Base-by-base conservation (phyloP, 1,284 basidiomycete genomes). In the Irpex sp. region DNA sequence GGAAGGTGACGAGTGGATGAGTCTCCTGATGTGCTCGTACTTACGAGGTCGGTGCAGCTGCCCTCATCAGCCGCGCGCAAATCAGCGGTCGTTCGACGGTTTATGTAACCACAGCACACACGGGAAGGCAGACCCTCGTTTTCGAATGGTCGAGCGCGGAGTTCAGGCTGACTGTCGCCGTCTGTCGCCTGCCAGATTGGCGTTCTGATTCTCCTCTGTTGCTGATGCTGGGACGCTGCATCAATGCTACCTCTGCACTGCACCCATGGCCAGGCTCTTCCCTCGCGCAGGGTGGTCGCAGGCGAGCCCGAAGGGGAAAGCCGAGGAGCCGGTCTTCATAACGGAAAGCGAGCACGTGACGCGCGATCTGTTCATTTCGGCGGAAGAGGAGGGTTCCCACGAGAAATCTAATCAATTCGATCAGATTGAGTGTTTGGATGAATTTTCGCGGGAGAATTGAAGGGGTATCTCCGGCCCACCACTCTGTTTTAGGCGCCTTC, bases 371-470 rank as follows among this genome's bases (percentile, higher is more conserved):
- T 36, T 36, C 54, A 56, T 36, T 31, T 36, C 54, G 34, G 55
- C 31, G 54, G 61, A 62, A 57, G 51, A 57, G 61, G 6, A 26
- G 5, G 19, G 26, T 47, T 68, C 69, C 49, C 70, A 69, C 68
- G 69, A 57, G 65, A 62, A 67, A 70, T 71, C 70, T 71, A 67
- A 70, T 71, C 69, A 66, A 37, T 61, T 65, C 57, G 64, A 69
- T 66, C 64, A 66, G 70, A 69, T 69, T 68, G 65, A 60, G 65
- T 69, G 65, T 63, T 60, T 59, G 63, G 63, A 63, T 36, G 61
- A 62, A 62, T 56, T 62, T 66, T 73, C 72, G 72, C 72, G 72
- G 72, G 72, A 73, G 72, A 69, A 71, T 69, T 21, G 15, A 51
- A 67, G 59, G 58, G 56, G 19, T 44, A 44, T 44, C 40, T 44